A percentile compares a stretch with the other conserved stretches of the same genome.
These are phyloP conservation scores for Hysterangium stoloniferum DNA, from an alignment of 768 basidiomycete genomes.

Conservation along the genomic window DNA sequence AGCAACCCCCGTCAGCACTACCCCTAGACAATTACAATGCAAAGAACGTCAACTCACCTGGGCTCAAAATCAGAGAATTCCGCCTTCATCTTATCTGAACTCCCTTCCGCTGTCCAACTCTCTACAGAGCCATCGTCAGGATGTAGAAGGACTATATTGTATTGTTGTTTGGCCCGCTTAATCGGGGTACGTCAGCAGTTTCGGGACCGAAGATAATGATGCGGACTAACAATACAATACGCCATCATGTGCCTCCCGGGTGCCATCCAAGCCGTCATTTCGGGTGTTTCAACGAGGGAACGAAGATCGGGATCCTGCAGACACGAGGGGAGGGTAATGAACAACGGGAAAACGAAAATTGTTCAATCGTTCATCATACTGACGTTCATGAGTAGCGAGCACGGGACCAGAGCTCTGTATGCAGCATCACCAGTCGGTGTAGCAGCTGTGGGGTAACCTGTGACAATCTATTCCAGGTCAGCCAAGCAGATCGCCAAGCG, in stretches of 20 bases:
- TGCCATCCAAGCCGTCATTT: conserved; percentile 56
- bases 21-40: too few species aligned
- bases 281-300: conserved; percentile 39
- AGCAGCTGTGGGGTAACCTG: conserved; percentile 35
- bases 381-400: background rate
- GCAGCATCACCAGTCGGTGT: conserved; percentile 55
- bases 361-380: too few species aligned
- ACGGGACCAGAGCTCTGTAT: conserved; percentile 35
- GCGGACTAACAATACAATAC: conserved; percentile 29
- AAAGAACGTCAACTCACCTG: conserved; percentile 21
- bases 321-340: too few species aligned
- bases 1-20: background rate
- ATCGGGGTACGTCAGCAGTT: background rate
- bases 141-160: conserved; percentile 31
- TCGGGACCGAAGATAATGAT: background rate
- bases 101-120: conserved; percentile 37
- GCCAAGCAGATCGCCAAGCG: background rate
- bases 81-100: conserved; percentile 37
- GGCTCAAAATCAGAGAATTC: conserved; percentile 44
- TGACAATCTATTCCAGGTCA: conserved; percentile 36
- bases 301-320: conserved; percentile 47
- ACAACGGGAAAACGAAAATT: too few species aligned
- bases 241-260: conserved; percentile 39
- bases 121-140: conserved; percentile 36
- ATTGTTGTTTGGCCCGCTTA: conserved; percentile 19